Evolutionary conservation across 2,329 filamentous ascomycete species (phyloP).

Genomic region (Chrysoporthe deuterocubensis): DNA sequence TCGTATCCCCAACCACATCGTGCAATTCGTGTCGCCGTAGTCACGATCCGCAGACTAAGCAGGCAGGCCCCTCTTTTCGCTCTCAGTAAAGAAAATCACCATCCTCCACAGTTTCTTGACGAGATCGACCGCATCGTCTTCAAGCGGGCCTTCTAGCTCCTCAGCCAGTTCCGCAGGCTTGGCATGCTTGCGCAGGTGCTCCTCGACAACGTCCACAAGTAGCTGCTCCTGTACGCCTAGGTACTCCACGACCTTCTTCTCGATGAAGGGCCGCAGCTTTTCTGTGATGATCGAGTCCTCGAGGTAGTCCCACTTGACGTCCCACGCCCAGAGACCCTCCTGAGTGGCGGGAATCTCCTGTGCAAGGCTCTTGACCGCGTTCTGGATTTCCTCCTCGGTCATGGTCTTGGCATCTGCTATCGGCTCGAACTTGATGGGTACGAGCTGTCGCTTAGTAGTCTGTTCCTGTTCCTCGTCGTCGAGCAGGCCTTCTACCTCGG

Average conservation of each 20-base stretch:
- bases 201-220: constrained; percentile 89
- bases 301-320: constrained; percentile 89
- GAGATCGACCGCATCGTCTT: constrained; percentile 91
- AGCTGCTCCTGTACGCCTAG: constrained; percentile 96
- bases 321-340: constrained; percentile 88
- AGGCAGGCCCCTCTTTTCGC: constrained; percentile 85
- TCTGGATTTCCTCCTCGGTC: constrained; percentile 84
- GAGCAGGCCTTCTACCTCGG: constrained; percentile 90
- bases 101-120: constrained; percentile 98
- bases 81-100: constrained; percentile 97
- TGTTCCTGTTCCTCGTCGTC: constrained; percentile 90
- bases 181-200: constrained; percentile 77
- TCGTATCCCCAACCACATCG: not conserved
- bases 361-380: constrained; percentile 80
- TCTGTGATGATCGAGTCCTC: constrained; percentile 80
- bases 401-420: constrained; percentile 68
- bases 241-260: constrained; percentile 98
- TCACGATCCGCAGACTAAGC: constrained; percentile 48
- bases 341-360: constrained; percentile 88
- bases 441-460: constrained; percentile 72
- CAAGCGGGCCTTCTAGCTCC: constrained; percentile 84
- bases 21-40: constrained; percentile 10
- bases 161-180: constrained; percentile 81
- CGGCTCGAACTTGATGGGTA: constrained; percentile 82
- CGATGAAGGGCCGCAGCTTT: constrained; percentile 90